Evolutionary conservation across 2,329 filamentous ascomycete genomes (phyloP), one percentile per base, ranked within the genome.

Genomic region (Colletotrichum trifolii): DNA sequence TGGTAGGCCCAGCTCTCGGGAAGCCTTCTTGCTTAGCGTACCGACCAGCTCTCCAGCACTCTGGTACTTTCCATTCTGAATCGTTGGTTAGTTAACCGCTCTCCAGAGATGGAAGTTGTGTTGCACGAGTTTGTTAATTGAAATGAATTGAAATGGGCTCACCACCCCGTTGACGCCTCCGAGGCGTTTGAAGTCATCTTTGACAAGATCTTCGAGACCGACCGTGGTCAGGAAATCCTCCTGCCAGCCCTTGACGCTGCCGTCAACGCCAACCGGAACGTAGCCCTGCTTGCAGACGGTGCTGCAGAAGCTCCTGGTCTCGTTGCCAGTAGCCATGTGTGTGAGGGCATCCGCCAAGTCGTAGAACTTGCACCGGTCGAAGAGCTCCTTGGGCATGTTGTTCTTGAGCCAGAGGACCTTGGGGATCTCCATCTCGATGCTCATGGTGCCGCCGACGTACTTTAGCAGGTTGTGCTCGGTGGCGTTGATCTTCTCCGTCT

Each of bases 351-450:
- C 96, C 1, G 90, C 90, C 73, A 99, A 80, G 74, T 99, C 96
- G 78, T 97, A 99, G 76, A 99, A 99, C 79, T 97, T 97, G 88
- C 94, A 97, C 67, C 91, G 89, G 60, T 90, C 89, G 73, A 98
- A 99, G 13, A 96, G 83, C 72, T 97, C 92, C 60, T 91, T 85
- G 2, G 96, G 91, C 96, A 99, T 98, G 80, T 98, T 88, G 79
- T 97, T 97, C 86, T 98, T 98, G 75, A 99, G 85, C 96, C 96
- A 99, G 63, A 98, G 85, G 1, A 97, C 93, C 81, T 99, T 99
- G 69, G 96, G 96, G 60, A 99, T 96, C 78, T 99, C 96, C 96
- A 99, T 99, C 83, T 99, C 96, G 69, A 97, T 95, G 76, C 93
- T 97, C 96, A 99, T 99, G 76, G 91, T 95, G 68, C 96, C 96